Percentiles rank a stretch among this genome's conserved stretches.
Evolutionary conservation across 495 filamentous ascomycete species (phyloP).

Genomic region (Xylaria grammica): DNA sequence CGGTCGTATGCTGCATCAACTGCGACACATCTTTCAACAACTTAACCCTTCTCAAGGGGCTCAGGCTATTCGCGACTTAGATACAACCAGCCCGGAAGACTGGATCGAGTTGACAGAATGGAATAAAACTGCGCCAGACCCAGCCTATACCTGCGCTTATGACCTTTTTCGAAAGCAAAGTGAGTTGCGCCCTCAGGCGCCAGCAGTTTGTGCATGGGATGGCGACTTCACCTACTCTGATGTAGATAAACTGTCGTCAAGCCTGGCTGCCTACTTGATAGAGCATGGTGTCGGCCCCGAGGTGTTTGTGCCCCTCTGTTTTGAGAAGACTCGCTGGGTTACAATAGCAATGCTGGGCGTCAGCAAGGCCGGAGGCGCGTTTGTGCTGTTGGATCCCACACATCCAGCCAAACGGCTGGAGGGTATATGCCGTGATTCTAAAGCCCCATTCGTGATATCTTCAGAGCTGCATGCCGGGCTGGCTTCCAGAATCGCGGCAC

Average conservation of each 20-base stretch:
- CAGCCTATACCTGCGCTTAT: slow-evolving; percentile 45
- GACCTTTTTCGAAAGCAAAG: slow-evolving; percentile 53
- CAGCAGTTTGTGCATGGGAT: slow-evolving; percentile 61
- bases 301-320: not conserved
- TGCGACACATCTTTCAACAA: slow-evolving; percentile 13
- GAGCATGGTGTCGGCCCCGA: not conserved
- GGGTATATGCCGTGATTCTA: not conserved
- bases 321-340: not conserved
- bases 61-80: not conserved
- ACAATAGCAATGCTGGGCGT: not conserved
- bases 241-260: too few species aligned
- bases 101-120: not conserved
- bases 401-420: slow-evolving; percentile 48
- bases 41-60: not conserved
- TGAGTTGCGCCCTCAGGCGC: slow-evolving; percentile 40
- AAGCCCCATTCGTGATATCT: not conserved
- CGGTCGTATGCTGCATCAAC: not conserved
- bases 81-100: slow-evolving; percentile 4
- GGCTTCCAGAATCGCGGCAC: not conserved
- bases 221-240: too few species aligned
- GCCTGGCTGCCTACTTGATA: too few species aligned
- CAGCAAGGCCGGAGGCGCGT: slow-evolving; percentile 62
- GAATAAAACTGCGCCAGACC: not conserved
- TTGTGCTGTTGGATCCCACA: slow-evolving; percentile 62
- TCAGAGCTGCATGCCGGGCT: not conserved